Base-by-base conservation (phyloP, 352 stramenopile species). In the Stephanocyclus meneghinianus region DNA sequence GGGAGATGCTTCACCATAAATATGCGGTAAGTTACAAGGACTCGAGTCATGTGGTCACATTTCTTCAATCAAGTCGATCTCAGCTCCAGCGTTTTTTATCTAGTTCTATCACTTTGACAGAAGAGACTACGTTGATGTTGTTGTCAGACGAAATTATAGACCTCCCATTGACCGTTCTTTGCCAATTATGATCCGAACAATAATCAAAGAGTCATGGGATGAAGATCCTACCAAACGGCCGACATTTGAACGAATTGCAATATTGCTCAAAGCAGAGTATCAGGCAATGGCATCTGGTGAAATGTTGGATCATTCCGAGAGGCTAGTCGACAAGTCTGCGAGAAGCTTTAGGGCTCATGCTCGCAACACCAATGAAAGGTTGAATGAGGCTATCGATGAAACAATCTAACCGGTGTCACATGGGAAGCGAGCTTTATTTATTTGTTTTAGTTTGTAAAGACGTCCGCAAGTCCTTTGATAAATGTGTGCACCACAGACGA, bases 1-100 rank as follows among this genome's bases (percentile, higher is more conserved):
- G 76, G 76, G 76, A 83, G 56, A 78, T 83, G 76, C 44, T 83
- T 53, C 76, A 83, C 66, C 71, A 40, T 26, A 83, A 78, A 40
- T 74, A 64, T 69, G 74, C 74, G 35, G 74, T 82, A 42, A 76
- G 74, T 64, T 45, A 13, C 16, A n/a, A n/a, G 11, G 11, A 44
- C 11, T 44, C 1, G 53, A 44, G 21, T 6, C 11, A 18, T 30
- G 11, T 2, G 21, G 16, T 53, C 2, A 37, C 2, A 48, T 61
- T 40, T 55, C 53, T 35, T 21, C 13, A n/a, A 18, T 44, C 9
- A 56, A n/a, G 6, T 18, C 37, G 2, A 66, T n/a, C 37, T 13
- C 30, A 18, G 18, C 37, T 8, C n/a, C 44, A 16, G 13, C 29
- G 9, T 30, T 48, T 45, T 50, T 45, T 45, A 3, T 1, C 35